These are phyloP conservation scores for Ogataea allantospora DNA, from an alignment of 805 yeast genomes.

Conservation along the genomic window DNA sequence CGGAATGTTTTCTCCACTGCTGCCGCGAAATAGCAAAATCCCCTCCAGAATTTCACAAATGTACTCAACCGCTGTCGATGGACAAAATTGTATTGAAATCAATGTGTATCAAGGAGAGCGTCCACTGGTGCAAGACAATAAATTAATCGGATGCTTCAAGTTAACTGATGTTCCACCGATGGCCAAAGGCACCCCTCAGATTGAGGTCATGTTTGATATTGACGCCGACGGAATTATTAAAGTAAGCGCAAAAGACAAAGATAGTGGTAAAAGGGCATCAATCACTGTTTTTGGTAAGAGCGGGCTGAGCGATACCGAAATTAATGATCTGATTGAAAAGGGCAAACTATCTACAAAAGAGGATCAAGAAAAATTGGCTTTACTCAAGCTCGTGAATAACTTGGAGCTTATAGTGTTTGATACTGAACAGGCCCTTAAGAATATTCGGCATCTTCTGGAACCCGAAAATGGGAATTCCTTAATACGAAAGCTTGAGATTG, in stretches of 20 bases:
- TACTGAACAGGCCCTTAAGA: slow-evolving; percentile 33
- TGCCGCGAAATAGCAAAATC: slow-evolving; percentile 86
- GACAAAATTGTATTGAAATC: slow-evolving; percentile 91
- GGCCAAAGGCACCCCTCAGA: slow-evolving; percentile 86
- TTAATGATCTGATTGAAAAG: slow-evolving; percentile 86
- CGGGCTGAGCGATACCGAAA: slow-evolving; percentile 86
- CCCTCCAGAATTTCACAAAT: slow-evolving; percentile 93
- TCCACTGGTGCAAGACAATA: slow-evolving; percentile 93
- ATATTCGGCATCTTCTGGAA: slow-evolving; percentile 23
- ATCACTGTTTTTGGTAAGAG: slow-evolving; percentile 96
- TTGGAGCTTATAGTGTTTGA: slow-evolving; percentile 37
- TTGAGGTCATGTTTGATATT: slow-evolving; percentile 89
- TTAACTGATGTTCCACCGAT: slow-evolving; percentile 88
- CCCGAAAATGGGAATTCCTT: slow-evolving; percentile 16
- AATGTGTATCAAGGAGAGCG: slow-evolving; percentile 98
- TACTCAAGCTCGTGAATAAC: slow-evolving; percentile 80
- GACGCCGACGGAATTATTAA: slow-evolving; percentile 97
- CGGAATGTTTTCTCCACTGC: slow-evolving; percentile 87
- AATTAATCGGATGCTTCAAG: slow-evolving; percentile 91
- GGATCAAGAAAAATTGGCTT: slow-evolving; percentile 44
- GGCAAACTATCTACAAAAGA: slow-evolving; percentile 87
- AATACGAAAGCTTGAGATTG: slow-evolving; percentile 23
- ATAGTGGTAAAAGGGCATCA: slow-evolving; percentile 89
- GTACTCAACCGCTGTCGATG: slow-evolving; percentile 93
- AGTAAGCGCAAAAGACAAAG: slow-evolving; percentile 92